A percentile compares a stretch with the other conserved stretches of the same genome.
Conservation (phyloP, 2,329 filamentous ascomycete genomes). For the Pseudogymnoascus sp. region DNA sequence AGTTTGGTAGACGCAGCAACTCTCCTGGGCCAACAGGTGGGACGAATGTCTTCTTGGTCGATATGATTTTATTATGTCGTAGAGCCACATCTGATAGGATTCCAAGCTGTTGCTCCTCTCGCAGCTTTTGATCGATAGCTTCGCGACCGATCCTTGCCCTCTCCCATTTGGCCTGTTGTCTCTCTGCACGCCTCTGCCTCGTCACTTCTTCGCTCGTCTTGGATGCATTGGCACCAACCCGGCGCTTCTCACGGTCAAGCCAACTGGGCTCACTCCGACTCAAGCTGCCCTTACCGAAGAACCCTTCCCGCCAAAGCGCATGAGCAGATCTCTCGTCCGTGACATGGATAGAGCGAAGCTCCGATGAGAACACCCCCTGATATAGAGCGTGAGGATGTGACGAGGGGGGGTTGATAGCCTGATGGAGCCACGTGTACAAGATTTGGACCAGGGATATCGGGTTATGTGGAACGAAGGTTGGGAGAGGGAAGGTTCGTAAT, state of each 20-base stretch:
- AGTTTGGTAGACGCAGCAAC: constrained; percentile 47
- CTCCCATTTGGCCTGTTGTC: constrained; percentile 80
- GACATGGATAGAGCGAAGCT: constrained; percentile 76
- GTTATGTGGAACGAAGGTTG: constrained; percentile 83
- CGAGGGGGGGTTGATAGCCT: constrained; percentile 56
- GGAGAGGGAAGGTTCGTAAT: constrained; percentile 72
- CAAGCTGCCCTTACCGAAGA: constrained; percentile 89
- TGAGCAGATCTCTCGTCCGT: constrained; percentile 67
- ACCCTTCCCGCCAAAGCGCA: constrained; percentile 90
- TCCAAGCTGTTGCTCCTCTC: constrained; percentile 35
- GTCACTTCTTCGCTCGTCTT: constrained; percentile 80
- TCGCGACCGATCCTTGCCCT: constrained; percentile 81
- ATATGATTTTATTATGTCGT: not conserved
- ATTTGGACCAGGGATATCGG: constrained; percentile 81
- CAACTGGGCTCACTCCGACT: constrained; percentile 94
- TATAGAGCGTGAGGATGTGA: constrained; percentile 58
- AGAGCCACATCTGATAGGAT: not conserved
- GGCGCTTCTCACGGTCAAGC: constrained; percentile 73
- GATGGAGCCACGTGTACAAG: constrained; percentile 65
- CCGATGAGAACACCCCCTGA: constrained; percentile 68
- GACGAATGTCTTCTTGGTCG: not conserved
- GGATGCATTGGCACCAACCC: constrained; percentile 52
- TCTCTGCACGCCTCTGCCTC: constrained; percentile 65
- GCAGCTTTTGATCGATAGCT: constrained; percentile 64
- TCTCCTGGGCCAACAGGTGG: constrained; percentile 26